Conservation (phyloP, 345 rosid species). For the Eucalyptus cloeziana region DNA sequence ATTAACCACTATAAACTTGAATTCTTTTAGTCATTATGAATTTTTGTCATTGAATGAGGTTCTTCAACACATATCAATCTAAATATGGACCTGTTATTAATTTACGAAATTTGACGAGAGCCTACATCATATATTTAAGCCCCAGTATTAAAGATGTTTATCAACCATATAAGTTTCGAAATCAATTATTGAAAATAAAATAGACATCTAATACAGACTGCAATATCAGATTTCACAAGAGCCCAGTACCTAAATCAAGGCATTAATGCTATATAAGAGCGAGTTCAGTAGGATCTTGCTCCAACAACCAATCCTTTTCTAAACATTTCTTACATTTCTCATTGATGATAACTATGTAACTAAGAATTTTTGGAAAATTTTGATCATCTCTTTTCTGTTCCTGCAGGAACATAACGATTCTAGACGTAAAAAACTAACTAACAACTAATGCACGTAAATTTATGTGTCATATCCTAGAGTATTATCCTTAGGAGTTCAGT, state of each 20-base stretch:
- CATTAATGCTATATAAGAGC: background rate
- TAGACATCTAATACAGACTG: background rate
- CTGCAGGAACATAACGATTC: background rate
- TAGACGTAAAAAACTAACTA: background rate
- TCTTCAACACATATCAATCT: background rate
- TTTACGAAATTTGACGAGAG: background rate
- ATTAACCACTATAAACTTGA: background rate
- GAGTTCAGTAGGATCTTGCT: background rate
- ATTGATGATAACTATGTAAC: background rate
- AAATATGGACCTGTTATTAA: background rate
- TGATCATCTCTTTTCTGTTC: background rate
- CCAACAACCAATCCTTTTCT: background rate
- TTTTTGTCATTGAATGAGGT: background rate
- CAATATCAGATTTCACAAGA: background rate
- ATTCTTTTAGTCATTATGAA: background rate
- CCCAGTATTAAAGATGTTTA: background rate
- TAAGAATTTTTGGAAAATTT: background rate
- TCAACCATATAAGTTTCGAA: background rate
- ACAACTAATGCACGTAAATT: background rate
- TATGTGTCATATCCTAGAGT: background rate
- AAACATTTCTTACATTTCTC: background rate
- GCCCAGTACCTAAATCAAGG: background rate
- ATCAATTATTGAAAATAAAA: background rate
- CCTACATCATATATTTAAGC: background rate
- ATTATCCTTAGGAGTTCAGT: background rate